Evolutionary conservation across 192 early-diverging fungal species (phyloP), one percentile per base, ranked within the genome.

Genomic region (Funneliformis mosseae): DNA sequence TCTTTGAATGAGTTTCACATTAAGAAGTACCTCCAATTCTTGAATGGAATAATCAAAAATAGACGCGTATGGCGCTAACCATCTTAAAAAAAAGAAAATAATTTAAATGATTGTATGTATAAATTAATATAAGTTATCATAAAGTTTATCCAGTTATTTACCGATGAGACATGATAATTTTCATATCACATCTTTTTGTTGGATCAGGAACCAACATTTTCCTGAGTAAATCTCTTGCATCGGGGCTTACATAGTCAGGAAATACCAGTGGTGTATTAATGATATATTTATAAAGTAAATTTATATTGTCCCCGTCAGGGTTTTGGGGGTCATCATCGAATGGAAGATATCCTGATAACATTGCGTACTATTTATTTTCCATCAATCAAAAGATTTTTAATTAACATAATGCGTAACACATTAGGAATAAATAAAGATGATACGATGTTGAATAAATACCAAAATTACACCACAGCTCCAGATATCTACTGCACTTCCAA

Each of bases 401-500:
- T 55, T 6, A 50, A 55, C 7, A 21, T 55, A 50, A 55, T 21
- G 50, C 6, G 50, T 7, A 45, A 45, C 43, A 45, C 9, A 18
- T 27, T 38, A 67, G 25, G 27, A 8, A 43, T 39, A 41, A 75
- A 38, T 25, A 21, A 42, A n/a, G 11, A 60, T 41, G 61, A 81
- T 73, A 87, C 39, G 59, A 66, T 55, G 70, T 66, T 33, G 14
- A 18, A 68, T 48, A 45, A 33, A 74, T 87, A 87, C 85, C 79
- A 99, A 81, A 69, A 99, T 99, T 21, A 99, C 98, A 67, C 98
- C 98, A 84, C 97, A 98, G 67, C 93, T 95, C 98, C 98, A 99
- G 76, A 98, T 97, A 85, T 99, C 98, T 1, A 97, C 97, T 7
- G 95, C 94, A 14, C 95, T 94, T 25, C 97, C 98, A 3, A 97